Base-by-base conservation (phyloP, 257 asterid species). In the Echites panduratus region DNA sequence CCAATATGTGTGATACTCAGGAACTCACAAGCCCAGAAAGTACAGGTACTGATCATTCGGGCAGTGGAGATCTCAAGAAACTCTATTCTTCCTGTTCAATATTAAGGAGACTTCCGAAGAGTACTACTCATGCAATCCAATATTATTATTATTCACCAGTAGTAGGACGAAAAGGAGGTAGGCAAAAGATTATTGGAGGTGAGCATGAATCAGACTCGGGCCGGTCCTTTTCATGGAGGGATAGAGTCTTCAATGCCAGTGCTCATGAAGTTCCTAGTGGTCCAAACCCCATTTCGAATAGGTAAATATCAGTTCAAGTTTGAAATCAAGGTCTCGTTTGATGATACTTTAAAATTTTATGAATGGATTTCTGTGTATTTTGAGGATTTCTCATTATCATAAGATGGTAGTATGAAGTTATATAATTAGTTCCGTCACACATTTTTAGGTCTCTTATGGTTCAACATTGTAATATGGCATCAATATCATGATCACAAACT, bases 201-300 rank as follows among this genome's bases (percentile, higher is more conserved):
- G 26, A n/a, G n/a, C n/a, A 70, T 41, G 27, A 24, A 38, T 68
- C 78, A 2, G n/a, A n/a, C n/a, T n/a, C n/a, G n/a, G 66, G 7
- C 5, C 2, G 27, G 29, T 57, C 74, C 26, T 78, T 63, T 11
- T 48, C 73, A 20, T 68, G 79, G 79, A 79, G 79, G 57, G 74
- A 75, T 77, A n/a, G 45, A 56, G 48, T 70, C 6, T 82, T 87
- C 75, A 81, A 65, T 63, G 84, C 75, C 27, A 70, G 75, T 76
- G 85, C 87, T 78, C 95, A 89, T 74, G 95, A 89, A 71, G 92
- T 89, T 77, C 95, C 95, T 5, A 89, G 95, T 73, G 92, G 95
- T 70, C 90, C 95, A 78, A 89, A 89, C 77, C 95, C 95, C 74
- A 83, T 82, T 75, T 87, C 91, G 19, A 85, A 87, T 78, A 84